Evolutionary conservation across 257 asterid species (phyloP).

Genomic region (Voacanga thouarsii): DNA sequence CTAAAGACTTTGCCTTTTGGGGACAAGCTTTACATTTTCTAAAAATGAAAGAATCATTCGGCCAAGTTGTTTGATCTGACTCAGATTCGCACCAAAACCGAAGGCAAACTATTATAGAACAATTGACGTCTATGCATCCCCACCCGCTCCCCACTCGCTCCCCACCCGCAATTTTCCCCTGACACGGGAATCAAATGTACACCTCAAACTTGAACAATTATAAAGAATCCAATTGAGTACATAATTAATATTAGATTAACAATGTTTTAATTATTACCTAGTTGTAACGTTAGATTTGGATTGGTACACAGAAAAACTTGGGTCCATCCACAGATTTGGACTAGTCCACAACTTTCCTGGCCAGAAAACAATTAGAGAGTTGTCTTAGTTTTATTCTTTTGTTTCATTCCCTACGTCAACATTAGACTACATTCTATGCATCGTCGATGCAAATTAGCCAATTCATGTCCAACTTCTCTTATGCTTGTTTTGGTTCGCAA

Average conservation of each 20-base stretch:
- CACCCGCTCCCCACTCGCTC: too few relatives aligned
- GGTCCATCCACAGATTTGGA: slow-evolving; percentile 43
- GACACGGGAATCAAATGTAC: neutral
- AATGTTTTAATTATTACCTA: neutral
- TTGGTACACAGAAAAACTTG: slow-evolving; percentile 21
- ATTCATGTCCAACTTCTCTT: too few relatives aligned
- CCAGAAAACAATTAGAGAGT: neutral
- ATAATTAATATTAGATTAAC: neutral
- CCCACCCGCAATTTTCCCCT: neutral
- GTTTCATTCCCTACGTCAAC: neutral
- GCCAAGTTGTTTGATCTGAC: neutral
- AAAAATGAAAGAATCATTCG: neutral
- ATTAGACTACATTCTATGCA: neutral
- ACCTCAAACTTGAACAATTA: too few relatives aligned
- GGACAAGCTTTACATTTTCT: too few relatives aligned
- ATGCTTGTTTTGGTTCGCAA: too few relatives aligned
- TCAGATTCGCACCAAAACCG: neutral
- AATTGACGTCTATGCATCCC: too few relatives aligned
- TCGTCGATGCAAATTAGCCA: too few relatives aligned
- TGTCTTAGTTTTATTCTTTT: too few relatives aligned
- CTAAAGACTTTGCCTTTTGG: too few relatives aligned
- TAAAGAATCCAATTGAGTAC: too few relatives aligned
- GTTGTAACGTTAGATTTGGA: neutral
- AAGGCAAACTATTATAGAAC: neutral
- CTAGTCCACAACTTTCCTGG: neutral